Conservation (phyloP, 2,329 filamentous ascomycete genomes). For the Colletotrichum sp. region DNA sequence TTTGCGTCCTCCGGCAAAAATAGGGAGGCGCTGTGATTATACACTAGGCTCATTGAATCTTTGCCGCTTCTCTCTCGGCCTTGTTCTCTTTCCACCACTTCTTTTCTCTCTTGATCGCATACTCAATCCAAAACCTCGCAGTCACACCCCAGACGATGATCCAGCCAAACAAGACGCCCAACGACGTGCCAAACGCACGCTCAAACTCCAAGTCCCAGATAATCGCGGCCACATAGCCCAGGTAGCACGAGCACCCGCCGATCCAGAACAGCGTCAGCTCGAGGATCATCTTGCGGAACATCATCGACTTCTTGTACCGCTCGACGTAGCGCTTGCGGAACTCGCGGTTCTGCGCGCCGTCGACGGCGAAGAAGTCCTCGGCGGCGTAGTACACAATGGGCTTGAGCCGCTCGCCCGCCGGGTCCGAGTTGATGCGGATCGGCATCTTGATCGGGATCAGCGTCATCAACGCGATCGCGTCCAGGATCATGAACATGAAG, state of each 20-base stretch:
- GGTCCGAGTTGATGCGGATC: constrained; percentile 19
- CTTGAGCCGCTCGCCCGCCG: constrained; percentile 8
- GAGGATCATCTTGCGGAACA: constrained; percentile 20
- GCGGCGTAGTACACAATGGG: constrained; percentile 19
- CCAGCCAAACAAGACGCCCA: constrained; percentile 15
- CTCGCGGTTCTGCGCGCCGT: constrained; percentile 17
- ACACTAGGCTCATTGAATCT: constrained; percentile 20
- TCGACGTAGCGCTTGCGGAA: constrained; percentile 15
- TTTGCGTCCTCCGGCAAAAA: not conserved
- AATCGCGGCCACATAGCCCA: constrained; percentile 14
- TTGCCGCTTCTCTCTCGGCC: constrained; percentile 12
- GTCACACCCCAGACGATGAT: constrained; percentile 16
- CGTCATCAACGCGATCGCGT: constrained; percentile 14
- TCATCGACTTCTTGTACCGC: constrained; percentile 18
- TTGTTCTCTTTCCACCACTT: constrained; percentile 19
- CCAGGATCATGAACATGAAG: constrained; percentile 20
- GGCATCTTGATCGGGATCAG: constrained; percentile 14
- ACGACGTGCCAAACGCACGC: constrained; percentile 9
- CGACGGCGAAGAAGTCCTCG: constrained; percentile 19
- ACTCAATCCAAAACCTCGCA: constrained; percentile 13
- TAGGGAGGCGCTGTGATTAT: constrained; percentile 4
- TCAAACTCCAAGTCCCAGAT: constrained; percentile 19
- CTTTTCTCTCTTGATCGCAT: constrained; percentile 12
- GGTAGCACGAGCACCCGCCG: constrained; percentile 11
- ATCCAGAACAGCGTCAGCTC: constrained; percentile 18